Evolutionary conservation across 192 early-diverging fungal species (phyloP), one percentile per base, ranked within the genome.

Genomic region (Gonapodya prolifera): DNA sequence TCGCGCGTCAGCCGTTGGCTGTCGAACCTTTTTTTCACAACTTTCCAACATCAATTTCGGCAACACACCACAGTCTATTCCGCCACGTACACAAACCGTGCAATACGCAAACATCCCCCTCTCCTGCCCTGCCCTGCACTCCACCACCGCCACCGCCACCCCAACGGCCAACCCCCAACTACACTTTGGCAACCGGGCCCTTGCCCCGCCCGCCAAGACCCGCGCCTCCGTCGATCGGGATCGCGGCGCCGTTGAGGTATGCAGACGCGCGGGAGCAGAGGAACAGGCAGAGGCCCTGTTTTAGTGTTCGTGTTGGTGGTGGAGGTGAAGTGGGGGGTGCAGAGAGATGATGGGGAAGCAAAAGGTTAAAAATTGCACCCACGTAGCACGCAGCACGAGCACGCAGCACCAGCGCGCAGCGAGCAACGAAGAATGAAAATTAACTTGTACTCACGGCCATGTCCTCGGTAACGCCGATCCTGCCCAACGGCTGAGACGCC

Each of bases 261-360:
- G 92, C 88, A 34, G 91, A 91, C 1, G 91, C 95, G 1, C 84
- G 78, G 29, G 87, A 89, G 1, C 89, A 87, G 77, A 96, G 81
- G 80, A 92, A 98, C 30, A 98, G 82, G 30, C 90, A 88, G 0
- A 93, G 69, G 92, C 94, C 86, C 97, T 92, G 84, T 97, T 96
- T 79, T 92, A 87, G 0, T 92, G 83, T 18, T 80, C 80, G 0
- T 96, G 77, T 92, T 83, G 0, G 87, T 88, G 73, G 92, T 92
- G 34, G 88, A 87, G 34, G 88, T 85, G 34, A 93, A 86, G 77
- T 89, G 79, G 16, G 80, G 80, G 2, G 75, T 31, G 34, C 89
- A 91, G 71, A 94, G 90, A 90, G 8, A 87, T 90, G 33, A 89
- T 84, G 30, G 83, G 81, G 0, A 34, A 31, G n/a, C 84, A 77